A percentile compares a stretch with the other conserved stretches of the same genome.
Evolutionary conservation across 495 filamentous ascomycete species (phyloP).

Genomic region (Talaromyces ruber): DNA sequence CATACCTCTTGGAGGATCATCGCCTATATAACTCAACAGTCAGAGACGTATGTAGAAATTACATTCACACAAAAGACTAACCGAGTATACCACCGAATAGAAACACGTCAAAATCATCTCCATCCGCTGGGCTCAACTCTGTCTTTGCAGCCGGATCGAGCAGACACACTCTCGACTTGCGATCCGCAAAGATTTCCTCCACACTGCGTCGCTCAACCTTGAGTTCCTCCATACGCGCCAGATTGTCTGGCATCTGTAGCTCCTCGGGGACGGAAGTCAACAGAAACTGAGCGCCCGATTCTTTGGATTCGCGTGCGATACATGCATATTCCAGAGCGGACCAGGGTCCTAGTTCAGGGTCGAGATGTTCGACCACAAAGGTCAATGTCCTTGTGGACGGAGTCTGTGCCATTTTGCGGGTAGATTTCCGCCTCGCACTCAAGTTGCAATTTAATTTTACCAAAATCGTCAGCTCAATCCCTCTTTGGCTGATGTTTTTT

Average conservation of each 20-base stretch:
- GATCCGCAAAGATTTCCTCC: constrained; percentile 63
- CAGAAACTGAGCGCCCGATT: constrained; percentile 59
- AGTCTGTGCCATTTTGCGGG: neutral
- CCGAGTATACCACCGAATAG: constrained; percentile 94
- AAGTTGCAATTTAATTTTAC: neutral
- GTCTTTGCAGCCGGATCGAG: constrained; percentile 75
- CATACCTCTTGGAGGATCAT: constrained; percentile 90
- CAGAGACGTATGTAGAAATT: neutral
- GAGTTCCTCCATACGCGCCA: constrained; percentile 53
- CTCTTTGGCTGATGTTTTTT: neutral
- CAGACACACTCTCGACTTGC: constrained; percentile 68
- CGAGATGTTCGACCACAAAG: constrained; percentile 88
- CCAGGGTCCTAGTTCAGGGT: constrained; percentile 90
- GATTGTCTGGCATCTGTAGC: constrained; percentile 56
- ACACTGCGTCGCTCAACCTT: constrained; percentile 62
- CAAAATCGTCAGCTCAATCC: neutral
- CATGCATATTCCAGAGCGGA: constrained; percentile 82
- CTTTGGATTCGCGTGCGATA: constrained; percentile 73
- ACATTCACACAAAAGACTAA: constrained; percentile 25
- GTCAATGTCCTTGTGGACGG: constrained; percentile 36
- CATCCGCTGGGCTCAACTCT: constrained; percentile 79
- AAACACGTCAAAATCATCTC: constrained; percentile 76
- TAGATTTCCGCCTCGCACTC: neutral
- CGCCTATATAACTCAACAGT: constrained; percentile 46
- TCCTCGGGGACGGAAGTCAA: constrained; percentile 71